Percentiles rank a stretch among this genome's conserved stretches.
Evolutionary conservation across 805 yeast species (phyloP).

Genomic region (Metschnikowia shivogae): DNA sequence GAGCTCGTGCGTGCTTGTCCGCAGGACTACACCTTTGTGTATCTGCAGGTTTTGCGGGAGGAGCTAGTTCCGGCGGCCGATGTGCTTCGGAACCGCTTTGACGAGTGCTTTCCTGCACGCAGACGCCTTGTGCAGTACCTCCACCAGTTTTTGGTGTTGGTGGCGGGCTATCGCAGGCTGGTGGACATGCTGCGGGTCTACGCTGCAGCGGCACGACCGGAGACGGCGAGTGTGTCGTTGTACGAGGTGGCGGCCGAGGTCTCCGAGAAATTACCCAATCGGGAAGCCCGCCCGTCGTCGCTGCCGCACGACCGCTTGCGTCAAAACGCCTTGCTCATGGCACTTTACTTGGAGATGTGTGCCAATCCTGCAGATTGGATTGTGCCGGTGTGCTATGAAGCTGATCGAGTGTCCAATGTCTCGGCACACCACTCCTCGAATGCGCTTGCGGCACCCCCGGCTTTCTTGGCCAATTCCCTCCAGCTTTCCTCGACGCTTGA

Average conservation of each 20-base stretch:
- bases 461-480: slow-evolving; percentile 26
- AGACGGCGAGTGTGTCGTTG: not conserved
- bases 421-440: slow-evolving; percentile 23
- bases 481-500: slow-evolving; percentile 12
- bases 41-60: slow-evolving; percentile 23
- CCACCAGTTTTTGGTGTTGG: slow-evolving; percentile 22
- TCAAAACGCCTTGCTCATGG: slow-evolving; percentile 28
- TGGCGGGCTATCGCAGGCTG: slow-evolving; percentile 11
- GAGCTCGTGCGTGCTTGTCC: slow-evolving; percentile 25
- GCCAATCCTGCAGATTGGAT: slow-evolving; percentile 26
- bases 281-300: not conserved
- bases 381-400: slow-evolving; percentile 18
- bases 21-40: slow-evolving; percentile 27
- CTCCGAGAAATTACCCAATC: not conserved
- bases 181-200: slow-evolving; percentile 2
- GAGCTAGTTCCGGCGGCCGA: slow-evolving; percentile 17
- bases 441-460: slow-evolving; percentile 17
- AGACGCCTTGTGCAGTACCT: slow-evolving; percentile 20
- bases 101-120: slow-evolving; percentile 18
- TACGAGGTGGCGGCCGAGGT: not conserved
- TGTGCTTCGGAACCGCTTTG: slow-evolving; percentile 22
- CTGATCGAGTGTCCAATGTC: slow-evolving; percentile 19
- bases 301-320: slow-evolving; percentile 17
- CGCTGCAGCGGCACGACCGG: not conserved
- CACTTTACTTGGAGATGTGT: slow-evolving; percentile 25